Evolutionary conservation across 2,329 filamentous ascomycete genomes (phyloP), one percentile per base, ranked within the genome.

Genomic region (Beauveria sp.): DNA sequence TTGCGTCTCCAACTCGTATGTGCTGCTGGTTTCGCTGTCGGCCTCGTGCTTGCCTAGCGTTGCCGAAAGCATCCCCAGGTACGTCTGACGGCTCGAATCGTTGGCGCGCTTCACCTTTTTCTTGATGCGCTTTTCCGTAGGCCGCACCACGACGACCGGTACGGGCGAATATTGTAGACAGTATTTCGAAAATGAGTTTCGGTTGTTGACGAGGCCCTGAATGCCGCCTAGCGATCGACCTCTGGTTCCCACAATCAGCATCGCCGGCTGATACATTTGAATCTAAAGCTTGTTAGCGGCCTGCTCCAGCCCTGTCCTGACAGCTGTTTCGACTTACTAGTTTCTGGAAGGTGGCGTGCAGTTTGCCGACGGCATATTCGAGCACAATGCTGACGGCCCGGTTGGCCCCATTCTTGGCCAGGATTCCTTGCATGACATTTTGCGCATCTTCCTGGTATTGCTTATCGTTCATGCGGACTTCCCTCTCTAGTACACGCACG

Each of bases 121-220:
- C 76, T 95, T 95, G 70, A 90, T 85, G 22, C 93, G 88, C 76
- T 96, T 96, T 64, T 90, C 89, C 38, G 88, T 89, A 42, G 93
- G 92, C 4, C 93, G 85, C 10, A 96, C 93, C 38, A 97, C 93
- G 34, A 96, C 93, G 8, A 96, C 93, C 1, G 93, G 93, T 1
- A 97, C 90, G 0, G 93, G 92, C 1, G 90, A 96, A 72, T 96
- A 93, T 71, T 97, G 93, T 14, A 96, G 81, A 69, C 93, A 96
- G 75, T 96, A 97, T 72, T 96, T 96, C 28, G 91, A 96, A 50
- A 96, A 93, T 0, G 90, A 95, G 65, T 91, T 95, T 49, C 82
- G 77, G 38, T 82, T 83, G 54, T 90, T 91, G 48, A 96, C 83
- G 34, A 96, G 79, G 53, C 91, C 90, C 71, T 96, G 92, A 62